Conservation (phyloP, 768 basidiomycete genomes). For the Exsudoporus frostii region DNA sequence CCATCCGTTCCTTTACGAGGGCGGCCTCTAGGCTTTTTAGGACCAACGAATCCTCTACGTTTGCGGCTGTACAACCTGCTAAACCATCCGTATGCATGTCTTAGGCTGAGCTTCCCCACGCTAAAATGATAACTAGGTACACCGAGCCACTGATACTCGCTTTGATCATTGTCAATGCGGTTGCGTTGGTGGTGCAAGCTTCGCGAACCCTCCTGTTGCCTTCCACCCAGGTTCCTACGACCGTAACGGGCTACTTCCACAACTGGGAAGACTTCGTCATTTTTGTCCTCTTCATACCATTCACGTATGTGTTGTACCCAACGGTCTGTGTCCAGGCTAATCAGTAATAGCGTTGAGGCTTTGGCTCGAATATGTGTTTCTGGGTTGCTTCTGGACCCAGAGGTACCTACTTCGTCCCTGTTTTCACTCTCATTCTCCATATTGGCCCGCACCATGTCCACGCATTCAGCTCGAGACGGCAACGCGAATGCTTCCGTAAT, state of each 20-base stretch:
- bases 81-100: constrained; percentile 59
- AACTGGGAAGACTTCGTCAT: constrained; percentile 86
- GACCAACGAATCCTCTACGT: constrained; percentile 63
- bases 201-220: constrained; percentile 56
- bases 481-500: constrained; percentile 18
- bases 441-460: constrained; percentile 22
- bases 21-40: constrained; percentile 73
- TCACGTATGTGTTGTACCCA: constrained; percentile 59
- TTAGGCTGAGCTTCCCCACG: neutral
- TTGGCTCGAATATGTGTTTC: constrained; percentile 86
- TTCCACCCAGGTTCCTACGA: constrained; percentile 38
- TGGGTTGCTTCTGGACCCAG: constrained; percentile 85
- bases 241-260: constrained; percentile 75
- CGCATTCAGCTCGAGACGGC: constrained; percentile 27
- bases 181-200: constrained; percentile 79
- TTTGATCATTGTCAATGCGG: constrained; percentile 80
- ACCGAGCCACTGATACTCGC: constrained; percentile 84
- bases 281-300: constrained; percentile 80
- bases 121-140: constrained; percentile 45
- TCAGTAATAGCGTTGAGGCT: constrained; percentile 64
- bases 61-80: constrained; percentile 64
- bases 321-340: neutral
- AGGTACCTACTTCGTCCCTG: constrained; percentile 51
- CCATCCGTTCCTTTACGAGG: constrained; percentile 61
- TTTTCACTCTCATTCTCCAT: constrained; percentile 40